phyloP scores from a whole-genome alignment of 768 basidiomycete genomes.

The Brasilioporus rufonigricans region DNA sequence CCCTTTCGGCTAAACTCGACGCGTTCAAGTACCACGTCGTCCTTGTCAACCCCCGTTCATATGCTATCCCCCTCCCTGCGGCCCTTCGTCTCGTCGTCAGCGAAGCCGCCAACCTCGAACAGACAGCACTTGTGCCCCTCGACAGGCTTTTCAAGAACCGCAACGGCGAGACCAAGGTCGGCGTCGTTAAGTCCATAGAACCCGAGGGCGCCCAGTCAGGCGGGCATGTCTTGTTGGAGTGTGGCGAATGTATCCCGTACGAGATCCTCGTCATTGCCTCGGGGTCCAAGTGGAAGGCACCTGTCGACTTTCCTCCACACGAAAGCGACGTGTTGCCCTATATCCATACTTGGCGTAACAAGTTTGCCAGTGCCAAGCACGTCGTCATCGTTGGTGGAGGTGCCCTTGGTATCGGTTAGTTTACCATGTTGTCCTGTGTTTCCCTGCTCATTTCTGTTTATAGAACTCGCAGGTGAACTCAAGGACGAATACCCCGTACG shows the following conservation, averaged over 20 bases:
- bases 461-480: constrained; percentile 44
- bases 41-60: constrained; percentile 53
- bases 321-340: constrained; percentile 30
- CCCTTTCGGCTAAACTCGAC: constrained; percentile 52
- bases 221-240: constrained; percentile 50
- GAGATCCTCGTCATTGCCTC: constrained; percentile 58
- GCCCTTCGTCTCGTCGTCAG: constrained; percentile 51
- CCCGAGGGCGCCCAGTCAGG: constrained; percentile 31
- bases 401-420: constrained; percentile 50
- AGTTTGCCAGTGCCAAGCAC: constrained; percentile 35
- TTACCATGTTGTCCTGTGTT: not conserved
- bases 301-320: no score
- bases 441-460: no score
- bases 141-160: no score
- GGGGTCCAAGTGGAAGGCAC: no score
- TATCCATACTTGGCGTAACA: constrained; percentile 29
- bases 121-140: constrained; percentile 41
- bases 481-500: constrained; percentile 41
- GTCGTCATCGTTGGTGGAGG: constrained; percentile 58
- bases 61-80: constrained; percentile 49
- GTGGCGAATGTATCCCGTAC: constrained; percentile 51
- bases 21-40: constrained; percentile 46
- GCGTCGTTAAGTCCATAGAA: constrained; percentile 40
- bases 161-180: no score
- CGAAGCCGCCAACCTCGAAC: constrained; percentile 35